Conservation (phyloP, 2,329 filamentous ascomycete species). For the Aureobasidium lini region DNA sequence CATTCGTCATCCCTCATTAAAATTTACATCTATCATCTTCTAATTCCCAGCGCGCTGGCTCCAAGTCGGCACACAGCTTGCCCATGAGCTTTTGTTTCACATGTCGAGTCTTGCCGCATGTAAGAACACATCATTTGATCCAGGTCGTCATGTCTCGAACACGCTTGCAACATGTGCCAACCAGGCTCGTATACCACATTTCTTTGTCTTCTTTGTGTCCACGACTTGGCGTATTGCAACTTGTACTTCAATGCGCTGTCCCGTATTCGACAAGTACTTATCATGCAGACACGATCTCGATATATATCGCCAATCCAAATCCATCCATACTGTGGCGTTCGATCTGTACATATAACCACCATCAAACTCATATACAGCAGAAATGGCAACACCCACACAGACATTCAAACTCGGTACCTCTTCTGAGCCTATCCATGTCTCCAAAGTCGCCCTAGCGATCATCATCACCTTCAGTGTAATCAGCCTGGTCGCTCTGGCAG, state of each 20-base stretch:
- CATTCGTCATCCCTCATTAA: too few species aligned
- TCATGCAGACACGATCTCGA: neutral
- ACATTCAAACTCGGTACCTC: neutral
- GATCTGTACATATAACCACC: neutral
- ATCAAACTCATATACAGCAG: neutral
- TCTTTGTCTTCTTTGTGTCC: neutral
- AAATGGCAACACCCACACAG: neutral
- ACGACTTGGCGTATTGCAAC: neutral
- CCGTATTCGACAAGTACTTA: neutral
- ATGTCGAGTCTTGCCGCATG: neutral
- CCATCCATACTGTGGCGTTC: neutral
- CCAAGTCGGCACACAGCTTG: neutral
- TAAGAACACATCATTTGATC: neutral
- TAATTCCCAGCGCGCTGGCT: too few species aligned
- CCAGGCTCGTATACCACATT: neutral
- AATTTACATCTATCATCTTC: too few species aligned
- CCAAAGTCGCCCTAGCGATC: slow-evolving; percentile 11
- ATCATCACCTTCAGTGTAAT: slow-evolving; percentile 13
- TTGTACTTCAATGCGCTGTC: neutral
- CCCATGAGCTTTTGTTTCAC: neutral
- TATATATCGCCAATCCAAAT: neutral
- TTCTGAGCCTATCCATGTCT: slow-evolving; percentile 7
- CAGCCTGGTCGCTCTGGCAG: slow-evolving; percentile 7
- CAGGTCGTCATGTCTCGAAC: neutral
- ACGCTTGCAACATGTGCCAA: neutral